A percentile compares a stretch with the other conserved stretches of the same genome.
These are phyloP conservation scores for Neospermospora avenae DNA, from an alignment of 2,329 filamentous ascomycete species.

Conservation along the genomic window DNA sequence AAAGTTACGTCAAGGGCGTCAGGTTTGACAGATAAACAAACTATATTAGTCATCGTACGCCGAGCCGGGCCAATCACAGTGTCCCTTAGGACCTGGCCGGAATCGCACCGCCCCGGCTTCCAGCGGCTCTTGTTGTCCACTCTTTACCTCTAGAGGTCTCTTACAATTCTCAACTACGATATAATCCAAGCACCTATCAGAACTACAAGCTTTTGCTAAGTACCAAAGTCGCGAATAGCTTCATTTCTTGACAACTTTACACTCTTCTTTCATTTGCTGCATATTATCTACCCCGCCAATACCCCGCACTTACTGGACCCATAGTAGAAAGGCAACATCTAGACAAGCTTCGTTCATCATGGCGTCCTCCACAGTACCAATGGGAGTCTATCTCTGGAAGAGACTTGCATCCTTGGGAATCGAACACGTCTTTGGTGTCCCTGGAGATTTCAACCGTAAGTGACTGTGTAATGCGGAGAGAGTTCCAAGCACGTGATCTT, in stretches of 20 bases:
- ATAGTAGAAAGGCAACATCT: neutral
- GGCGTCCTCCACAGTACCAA: constrained; percentile 21
- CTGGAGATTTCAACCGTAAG: constrained; percentile 34
- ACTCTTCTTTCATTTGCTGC: neutral
- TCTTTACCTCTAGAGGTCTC: neutral
- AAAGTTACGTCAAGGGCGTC: neutral
- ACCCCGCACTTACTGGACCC: neutral
- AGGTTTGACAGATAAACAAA: neutral
- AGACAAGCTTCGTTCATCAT: neutral
- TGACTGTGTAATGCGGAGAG: neutral
- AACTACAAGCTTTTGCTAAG: neutral
- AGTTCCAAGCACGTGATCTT: neutral
- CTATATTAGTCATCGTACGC: neutral
- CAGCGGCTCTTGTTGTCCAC: neutral
- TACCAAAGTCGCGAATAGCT: neutral
- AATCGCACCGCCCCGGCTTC: constrained; percentile 2
- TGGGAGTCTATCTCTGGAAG: constrained; percentile 31
- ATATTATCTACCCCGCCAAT: neutral
- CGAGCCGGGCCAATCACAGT: neutral
- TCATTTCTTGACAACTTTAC: neutral
- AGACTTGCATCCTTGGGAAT: constrained; percentile 29
- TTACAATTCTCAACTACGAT: neutral
- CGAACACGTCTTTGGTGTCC: constrained; percentile 33
- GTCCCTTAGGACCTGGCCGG: neutral
- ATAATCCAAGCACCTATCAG: neutral